Conservation (phyloP, 1,284 basidiomycete genomes). For the Sporisorium exsertum region DNA sequence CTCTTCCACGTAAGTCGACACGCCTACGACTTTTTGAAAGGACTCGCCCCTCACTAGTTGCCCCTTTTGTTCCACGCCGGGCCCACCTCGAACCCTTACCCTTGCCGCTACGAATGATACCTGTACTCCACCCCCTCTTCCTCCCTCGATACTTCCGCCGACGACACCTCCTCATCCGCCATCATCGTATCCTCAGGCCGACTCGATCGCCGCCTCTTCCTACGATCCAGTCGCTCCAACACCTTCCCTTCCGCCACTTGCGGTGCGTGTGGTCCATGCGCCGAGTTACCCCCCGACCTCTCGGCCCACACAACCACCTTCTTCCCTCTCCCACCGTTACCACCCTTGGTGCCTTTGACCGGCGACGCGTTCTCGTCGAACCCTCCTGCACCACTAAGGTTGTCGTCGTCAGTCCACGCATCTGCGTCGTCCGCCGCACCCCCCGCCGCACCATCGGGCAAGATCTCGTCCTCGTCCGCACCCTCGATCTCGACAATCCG, state of each 20-base stretch:
- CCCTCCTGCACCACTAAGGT: not conserved
- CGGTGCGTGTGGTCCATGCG: not conserved
- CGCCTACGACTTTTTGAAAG: no score
- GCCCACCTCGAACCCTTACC: not conserved
- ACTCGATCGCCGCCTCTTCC: constrained; percentile 17
- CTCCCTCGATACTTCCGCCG: constrained; percentile 5
- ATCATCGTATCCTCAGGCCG: not conserved
- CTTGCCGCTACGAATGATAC: constrained; percentile 19
- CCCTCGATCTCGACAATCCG: constrained; percentile 29
- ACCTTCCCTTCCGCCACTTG: constrained; percentile 9
- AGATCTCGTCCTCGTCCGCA: constrained; percentile 15
- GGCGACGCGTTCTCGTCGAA: not conserved
- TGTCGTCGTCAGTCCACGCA: constrained; percentile 49
- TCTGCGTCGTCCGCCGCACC: constrained; percentile 13
- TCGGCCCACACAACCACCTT: constrained; percentile 27
- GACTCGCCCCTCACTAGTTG: no score
- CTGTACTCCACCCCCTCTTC: not conserved
- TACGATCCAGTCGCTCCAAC: constrained; percentile 21
- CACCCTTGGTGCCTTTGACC: not conserved
- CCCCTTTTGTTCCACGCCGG: no score
- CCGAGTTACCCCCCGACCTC: not conserved
- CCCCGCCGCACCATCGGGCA: not conserved
- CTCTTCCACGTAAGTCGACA: no score
- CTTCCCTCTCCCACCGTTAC: constrained; percentile 3
- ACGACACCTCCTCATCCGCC: not conserved